These are phyloP conservation scores for Fonsecaea erecta DNA, from an alignment of 2,329 filamentous ascomycete species.

Conservation along the genomic window DNA sequence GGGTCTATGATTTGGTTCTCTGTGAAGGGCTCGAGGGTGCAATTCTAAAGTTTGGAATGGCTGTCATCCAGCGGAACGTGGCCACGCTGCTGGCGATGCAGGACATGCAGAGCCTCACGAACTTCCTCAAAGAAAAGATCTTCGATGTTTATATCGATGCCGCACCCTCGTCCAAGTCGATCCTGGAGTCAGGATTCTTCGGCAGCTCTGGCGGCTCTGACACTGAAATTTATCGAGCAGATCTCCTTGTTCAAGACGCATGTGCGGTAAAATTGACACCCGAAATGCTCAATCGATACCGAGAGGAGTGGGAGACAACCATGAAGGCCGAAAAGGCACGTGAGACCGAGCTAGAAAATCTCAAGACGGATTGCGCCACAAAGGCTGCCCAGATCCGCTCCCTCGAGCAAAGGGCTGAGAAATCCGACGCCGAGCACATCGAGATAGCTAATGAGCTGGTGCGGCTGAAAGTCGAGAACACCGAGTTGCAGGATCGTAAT, in stretches of 20 bases:
- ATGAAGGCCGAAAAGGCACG: conserved; percentile 79
- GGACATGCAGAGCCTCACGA: conserved; percentile 88
- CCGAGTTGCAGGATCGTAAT: conserved; percentile 85
- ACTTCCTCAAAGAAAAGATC: conserved; percentile 87
- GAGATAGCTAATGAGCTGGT: conserved; percentile 89
- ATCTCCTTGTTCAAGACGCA: conserved; percentile 89
- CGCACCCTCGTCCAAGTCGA: conserved; percentile 85
- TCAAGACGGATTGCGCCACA: conserved; percentile 69
- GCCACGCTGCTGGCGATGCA: conserved; percentile 77
- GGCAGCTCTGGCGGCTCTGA: conserved; percentile 86
- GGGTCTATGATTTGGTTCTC: conserved; percentile 93
- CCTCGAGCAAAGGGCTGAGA: conserved; percentile 85
- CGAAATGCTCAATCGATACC: conserved; percentile 79
- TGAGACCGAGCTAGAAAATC: conserved; percentile 76
- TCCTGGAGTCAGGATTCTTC: conserved; percentile 96
- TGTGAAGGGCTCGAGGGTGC: conserved; percentile 87
- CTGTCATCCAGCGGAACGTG: conserved; percentile 94
- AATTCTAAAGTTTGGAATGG: conserved; percentile 91
- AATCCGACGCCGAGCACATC: conserved; percentile 87
- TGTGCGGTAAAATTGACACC: conserved; percentile 84
- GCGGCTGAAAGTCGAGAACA: conserved; percentile 89
- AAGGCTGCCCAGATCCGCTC: conserved; percentile 78
- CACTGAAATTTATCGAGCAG: conserved; percentile 93
- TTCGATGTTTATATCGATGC: conserved; percentile 98
- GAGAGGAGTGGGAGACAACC: conserved; percentile 89